phyloP scores from a whole-genome alignment of 148 eudicot species.

The Gaultheria prostrata region DNA sequence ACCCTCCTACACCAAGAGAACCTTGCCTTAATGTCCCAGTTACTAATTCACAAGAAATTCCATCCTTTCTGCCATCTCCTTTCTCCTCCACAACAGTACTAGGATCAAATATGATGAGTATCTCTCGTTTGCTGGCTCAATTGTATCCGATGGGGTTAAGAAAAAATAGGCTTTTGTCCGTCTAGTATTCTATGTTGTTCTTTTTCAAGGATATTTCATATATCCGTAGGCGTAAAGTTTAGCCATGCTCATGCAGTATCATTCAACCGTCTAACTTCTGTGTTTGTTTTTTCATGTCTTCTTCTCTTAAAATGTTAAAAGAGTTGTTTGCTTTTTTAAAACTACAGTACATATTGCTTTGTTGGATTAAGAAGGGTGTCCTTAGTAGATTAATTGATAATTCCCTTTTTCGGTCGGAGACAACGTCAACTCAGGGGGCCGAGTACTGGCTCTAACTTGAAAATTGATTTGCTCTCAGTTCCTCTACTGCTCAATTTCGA shows the following conservation, averaged over 20 bases:
- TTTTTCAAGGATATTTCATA: background rate
- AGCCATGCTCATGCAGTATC: background rate
- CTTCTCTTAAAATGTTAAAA: background rate
- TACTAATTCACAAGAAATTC: constrained; percentile 42
- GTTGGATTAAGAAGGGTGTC: background rate
- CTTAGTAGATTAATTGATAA: no score
- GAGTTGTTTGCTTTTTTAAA: background rate
- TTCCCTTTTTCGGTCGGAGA: background rate
- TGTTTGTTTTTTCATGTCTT: background rate
- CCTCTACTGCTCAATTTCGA: background rate
- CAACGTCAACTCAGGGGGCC: background rate
- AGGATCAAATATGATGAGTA: background rate
- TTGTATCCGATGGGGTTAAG: background rate
- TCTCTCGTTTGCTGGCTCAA: background rate
- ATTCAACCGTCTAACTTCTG: background rate
- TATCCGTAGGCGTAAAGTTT: background rate
- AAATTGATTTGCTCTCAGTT: background rate
- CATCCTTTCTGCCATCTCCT: background rate
- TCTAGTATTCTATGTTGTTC: background rate
- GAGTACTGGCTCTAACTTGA: background rate
- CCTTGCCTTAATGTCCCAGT: constrained; percentile 47
- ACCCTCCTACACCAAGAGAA: constrained; percentile 65
- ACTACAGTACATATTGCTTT: background rate
- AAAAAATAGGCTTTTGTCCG: background rate
- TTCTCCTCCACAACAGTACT: background rate